These are phyloP conservation scores for Moesziomyces antarcticus DNA, from an alignment of 1,284 basidiomycete species.

Conservation along the genomic window DNA sequence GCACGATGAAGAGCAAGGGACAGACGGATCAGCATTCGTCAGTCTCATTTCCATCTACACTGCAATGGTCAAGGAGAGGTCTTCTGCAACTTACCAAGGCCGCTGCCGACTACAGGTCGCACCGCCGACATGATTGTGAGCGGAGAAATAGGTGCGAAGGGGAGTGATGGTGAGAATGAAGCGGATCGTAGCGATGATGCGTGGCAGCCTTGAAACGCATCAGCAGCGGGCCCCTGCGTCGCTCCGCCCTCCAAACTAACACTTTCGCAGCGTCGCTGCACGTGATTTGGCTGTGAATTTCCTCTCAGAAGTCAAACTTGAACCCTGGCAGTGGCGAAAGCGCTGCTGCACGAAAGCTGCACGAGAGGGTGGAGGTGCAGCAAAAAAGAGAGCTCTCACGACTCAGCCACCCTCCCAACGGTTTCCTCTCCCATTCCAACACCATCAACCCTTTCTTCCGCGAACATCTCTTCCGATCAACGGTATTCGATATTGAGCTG, in stretches of 20 bases:
- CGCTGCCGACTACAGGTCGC: constrained; percentile 55
- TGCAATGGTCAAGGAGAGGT: background rate
- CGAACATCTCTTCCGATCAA: too few relatives aligned
- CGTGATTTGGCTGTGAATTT: constrained; percentile 7
- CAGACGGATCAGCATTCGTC: too few relatives aligned
- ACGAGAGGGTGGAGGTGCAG: constrained; percentile 32
- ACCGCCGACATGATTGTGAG: constrained; percentile 33
- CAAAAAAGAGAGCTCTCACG: background rate
- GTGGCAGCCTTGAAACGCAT: constrained; percentile 4
- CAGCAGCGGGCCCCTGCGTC: constrained; percentile 28
- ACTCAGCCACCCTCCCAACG: constrained; percentile 22
- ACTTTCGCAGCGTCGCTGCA: background rate
- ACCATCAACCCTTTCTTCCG: background rate
- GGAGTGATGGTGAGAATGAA: constrained; percentile 7
- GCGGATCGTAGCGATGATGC: constrained; percentile 2
- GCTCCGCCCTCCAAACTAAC: constrained; percentile 9
- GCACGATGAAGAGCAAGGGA: too few relatives aligned
- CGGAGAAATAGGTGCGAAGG: background rate
- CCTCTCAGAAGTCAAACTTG: background rate
- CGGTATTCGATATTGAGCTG: background rate
- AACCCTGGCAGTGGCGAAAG: constrained; percentile 22
- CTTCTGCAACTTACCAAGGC: constrained; percentile 40
- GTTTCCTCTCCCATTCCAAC: background rate
- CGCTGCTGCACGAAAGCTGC: constrained; percentile 27
- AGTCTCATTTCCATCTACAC: background rate